Conservation (phyloP, 1,139 yeast genomes). For the Geotrichum restrictum region DNA sequence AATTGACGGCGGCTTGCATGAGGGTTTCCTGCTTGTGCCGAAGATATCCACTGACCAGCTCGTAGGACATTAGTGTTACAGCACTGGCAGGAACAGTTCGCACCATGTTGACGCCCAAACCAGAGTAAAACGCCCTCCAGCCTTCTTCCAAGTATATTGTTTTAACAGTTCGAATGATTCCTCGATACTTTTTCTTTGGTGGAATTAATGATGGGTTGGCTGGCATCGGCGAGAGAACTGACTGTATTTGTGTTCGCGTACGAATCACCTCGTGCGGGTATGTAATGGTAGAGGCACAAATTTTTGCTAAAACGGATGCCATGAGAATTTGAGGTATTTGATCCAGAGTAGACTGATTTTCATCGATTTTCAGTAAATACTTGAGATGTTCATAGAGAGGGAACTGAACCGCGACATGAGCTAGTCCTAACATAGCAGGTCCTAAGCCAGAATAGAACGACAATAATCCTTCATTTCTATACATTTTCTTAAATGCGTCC, state of each 20-base stretch:
- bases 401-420: conserved; percentile 95
- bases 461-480: conserved; percentile 66
- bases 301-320: conserved; percentile 80
- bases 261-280: conserved; percentile 96
- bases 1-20: not conserved
- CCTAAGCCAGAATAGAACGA: conserved; percentile 90
- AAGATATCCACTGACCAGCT: conserved; percentile 67
- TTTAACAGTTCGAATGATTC: conserved; percentile 45
- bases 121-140: conserved; percentile 78
- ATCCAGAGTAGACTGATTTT: conserved; percentile 16
- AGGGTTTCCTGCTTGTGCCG: conserved; percentile 7
- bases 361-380: conserved; percentile 39
- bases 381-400: conserved; percentile 90
- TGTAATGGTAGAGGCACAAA: conserved; percentile 83
- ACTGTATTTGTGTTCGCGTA: conserved; percentile 74
- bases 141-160: conserved; percentile 70
- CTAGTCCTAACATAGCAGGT: conserved; percentile 83
- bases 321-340: conserved; percentile 45
- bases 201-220: conserved; percentile 17
- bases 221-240: conserved; percentile 9
- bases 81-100: conserved; percentile 96
- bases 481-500: conserved; percentile 81
- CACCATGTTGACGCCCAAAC: conserved; percentile 77
- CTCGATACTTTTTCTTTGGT: conserved; percentile 34
- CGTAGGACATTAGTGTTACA: conserved; percentile 89